Evolutionary conservation across 257 asterid species (phyloP).

Genomic region (Solanum sitiens): DNA sequence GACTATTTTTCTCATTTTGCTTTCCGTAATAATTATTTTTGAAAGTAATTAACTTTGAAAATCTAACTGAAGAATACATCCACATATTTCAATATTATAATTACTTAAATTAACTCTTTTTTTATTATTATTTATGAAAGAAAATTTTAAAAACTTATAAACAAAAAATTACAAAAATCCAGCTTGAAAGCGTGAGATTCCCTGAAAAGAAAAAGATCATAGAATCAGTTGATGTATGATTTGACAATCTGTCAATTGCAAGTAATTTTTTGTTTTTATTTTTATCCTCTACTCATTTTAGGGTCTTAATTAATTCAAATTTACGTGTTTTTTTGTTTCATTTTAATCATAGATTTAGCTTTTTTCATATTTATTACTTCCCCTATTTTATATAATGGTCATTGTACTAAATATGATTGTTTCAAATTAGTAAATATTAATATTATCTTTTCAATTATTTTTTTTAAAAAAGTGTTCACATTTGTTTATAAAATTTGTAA

Average conservation of each 20-base stretch:
- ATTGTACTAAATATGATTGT: no score
- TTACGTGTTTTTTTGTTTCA: background rate
- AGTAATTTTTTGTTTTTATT: background rate
- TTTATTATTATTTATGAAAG: no score
- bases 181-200: background rate
- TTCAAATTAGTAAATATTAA: no score
- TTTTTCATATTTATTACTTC: no score
- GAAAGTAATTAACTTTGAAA: background rate
- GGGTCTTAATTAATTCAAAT: background rate
- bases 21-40: background rate
- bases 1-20: background rate
- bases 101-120: background rate
- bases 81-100: background rate
- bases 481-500: no score
- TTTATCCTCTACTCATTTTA: background rate
- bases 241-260: background rate
- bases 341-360: no score
- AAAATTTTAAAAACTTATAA: background rate
- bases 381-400: background rate
- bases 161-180: background rate
- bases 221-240: background rate
- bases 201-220: background rate
- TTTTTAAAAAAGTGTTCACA: no score
- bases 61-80: background rate
- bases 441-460: no score